Percentiles rank a stretch among this genome's conserved stretches.
Evolutionary conservation across 169 alveolate species (phyloP).

Genomic region (Babesia ovis): DNA sequence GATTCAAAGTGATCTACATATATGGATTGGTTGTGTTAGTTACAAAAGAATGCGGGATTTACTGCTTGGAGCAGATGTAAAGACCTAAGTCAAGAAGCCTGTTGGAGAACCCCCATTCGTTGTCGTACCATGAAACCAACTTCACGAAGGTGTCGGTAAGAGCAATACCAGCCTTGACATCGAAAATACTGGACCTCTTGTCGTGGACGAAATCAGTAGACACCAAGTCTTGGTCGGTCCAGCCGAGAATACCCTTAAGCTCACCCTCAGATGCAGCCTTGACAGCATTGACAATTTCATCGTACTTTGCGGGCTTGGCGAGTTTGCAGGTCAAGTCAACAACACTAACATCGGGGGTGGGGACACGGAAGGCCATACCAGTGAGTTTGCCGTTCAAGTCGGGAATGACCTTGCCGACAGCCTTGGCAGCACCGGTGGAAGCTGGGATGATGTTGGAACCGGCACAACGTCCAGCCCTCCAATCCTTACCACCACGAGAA

Average conservation of each 20-base stretch:
- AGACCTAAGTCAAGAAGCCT: conserved; percentile 93
- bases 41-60: conserved; percentile 4
- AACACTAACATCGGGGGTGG: conserved; percentile 97
- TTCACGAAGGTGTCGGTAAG: conserved; percentile 95
- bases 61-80: conserved; percentile 68
- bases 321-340: conserved; percentile 97
- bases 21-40: not conserved
- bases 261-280: conserved; percentile 93
- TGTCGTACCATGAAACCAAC: conserved; percentile 98
- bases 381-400: conserved; percentile 97
- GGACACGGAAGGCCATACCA: conserved; percentile 99
- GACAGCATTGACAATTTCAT: conserved; percentile 91
- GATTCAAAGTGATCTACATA: not conserved
- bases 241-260: conserved; percentile 94
- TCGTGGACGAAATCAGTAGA: conserved; percentile 95
- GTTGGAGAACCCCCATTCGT: conserved; percentile 98
- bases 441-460: conserved; percentile 98
- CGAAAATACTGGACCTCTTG: conserved; percentile 94
- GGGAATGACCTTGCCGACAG: conserved; percentile 99
- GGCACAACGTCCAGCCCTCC: conserved; percentile 99
- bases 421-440: conserved; percentile 99
- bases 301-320: conserved; percentile 94
- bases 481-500: conserved; percentile 99
- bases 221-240: conserved; percentile 96
- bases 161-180: conserved; percentile 96